These are phyloP conservation scores for Alternaria sp. DNA, from an alignment of 2,329 filamentous ascomycete species.

Conservation along the genomic window DNA sequence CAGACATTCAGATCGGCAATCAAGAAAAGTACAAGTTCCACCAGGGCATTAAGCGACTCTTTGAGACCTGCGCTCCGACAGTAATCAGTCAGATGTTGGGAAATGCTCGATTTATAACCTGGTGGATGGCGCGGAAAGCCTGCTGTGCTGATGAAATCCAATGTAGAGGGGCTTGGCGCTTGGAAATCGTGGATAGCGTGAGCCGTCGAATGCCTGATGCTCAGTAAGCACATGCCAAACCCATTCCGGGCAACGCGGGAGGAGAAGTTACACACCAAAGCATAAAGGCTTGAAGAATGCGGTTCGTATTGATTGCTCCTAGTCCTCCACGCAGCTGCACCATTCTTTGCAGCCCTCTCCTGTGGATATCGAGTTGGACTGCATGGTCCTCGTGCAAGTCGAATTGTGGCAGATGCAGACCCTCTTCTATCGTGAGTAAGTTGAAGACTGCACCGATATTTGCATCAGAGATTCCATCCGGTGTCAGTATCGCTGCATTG, in stretches of 20 bases:
- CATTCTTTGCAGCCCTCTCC: constrained; percentile 44
- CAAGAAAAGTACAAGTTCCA: constrained; percentile 39
- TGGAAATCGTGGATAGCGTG: constrained; percentile 47
- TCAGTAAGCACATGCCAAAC: constrained; percentile 47
- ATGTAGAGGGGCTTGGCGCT: constrained; percentile 39
- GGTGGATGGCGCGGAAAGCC: constrained; percentile 37
- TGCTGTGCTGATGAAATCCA: constrained; percentile 37
- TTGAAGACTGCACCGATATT: constrained; percentile 50
- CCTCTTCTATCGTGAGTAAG: constrained; percentile 46
- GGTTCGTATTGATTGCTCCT: constrained; percentile 42
- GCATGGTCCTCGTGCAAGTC: constrained; percentile 34
- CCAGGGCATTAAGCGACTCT: constrained; percentile 34
- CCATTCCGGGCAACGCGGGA: constrained; percentile 21
- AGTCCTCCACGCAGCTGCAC: constrained; percentile 45
- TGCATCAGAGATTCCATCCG: constrained; percentile 44
- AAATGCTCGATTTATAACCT: constrained; percentile 37
- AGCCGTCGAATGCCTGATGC: constrained; percentile 49
- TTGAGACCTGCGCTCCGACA: constrained; percentile 39
- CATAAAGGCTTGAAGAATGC: constrained; percentile 50
- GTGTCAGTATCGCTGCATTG: constrained; percentile 39
- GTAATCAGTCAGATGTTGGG: constrained; percentile 38
- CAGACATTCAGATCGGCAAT: constrained; percentile 46
- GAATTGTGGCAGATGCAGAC: constrained; percentile 33
- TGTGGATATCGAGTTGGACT: constrained; percentile 43
- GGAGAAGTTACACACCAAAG: constrained; percentile 44